phyloP scores from a whole-genome alignment of 192 early-diverging fungal genomes.

The Coemansia interrupta region DNA sequence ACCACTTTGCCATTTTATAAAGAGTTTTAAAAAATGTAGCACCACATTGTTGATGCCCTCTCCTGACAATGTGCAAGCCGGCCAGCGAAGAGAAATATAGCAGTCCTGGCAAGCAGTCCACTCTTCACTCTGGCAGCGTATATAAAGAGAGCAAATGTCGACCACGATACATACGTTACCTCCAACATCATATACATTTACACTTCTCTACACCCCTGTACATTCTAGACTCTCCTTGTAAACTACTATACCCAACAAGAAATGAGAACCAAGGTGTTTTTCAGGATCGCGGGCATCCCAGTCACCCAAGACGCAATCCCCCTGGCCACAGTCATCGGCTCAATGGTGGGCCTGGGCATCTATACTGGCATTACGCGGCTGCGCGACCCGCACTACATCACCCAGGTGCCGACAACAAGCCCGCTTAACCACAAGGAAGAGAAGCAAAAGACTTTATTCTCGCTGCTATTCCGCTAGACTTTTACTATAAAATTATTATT shows the following conservation, averaged over 20 bases:
- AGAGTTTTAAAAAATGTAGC: not conserved
- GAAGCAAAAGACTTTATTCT: conserved; percentile 1
- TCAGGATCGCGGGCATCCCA: conserved; percentile 38
- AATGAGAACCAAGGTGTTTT: conserved; percentile 35
- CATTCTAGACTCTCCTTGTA: not conserved
- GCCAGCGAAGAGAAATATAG: no score
- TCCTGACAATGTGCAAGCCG: no score
- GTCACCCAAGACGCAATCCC: conserved; percentile 41
- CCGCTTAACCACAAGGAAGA: not conserved
- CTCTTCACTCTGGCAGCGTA: no score
- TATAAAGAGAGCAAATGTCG: not conserved
- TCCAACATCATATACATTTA: not conserved
- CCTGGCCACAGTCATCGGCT: conserved; percentile 16
- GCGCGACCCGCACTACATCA: conserved; percentile 42
- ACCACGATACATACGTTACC: not conserved
- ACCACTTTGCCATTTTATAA: not conserved
- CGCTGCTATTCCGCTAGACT: not conserved
- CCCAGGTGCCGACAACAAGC: not conserved
- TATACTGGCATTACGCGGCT: conserved; percentile 44
- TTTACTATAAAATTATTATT: not conserved
- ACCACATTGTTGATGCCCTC: not conserved
- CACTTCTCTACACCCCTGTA: not conserved
- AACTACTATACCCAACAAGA: not conserved
- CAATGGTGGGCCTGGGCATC: conserved; percentile 26
- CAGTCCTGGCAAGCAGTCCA: no score